Evolutionary conservation across 768 basidiomycete species (phyloP), one percentile per base, ranked within the genome.

Genomic region (Collybiopsis confluens): DNA sequence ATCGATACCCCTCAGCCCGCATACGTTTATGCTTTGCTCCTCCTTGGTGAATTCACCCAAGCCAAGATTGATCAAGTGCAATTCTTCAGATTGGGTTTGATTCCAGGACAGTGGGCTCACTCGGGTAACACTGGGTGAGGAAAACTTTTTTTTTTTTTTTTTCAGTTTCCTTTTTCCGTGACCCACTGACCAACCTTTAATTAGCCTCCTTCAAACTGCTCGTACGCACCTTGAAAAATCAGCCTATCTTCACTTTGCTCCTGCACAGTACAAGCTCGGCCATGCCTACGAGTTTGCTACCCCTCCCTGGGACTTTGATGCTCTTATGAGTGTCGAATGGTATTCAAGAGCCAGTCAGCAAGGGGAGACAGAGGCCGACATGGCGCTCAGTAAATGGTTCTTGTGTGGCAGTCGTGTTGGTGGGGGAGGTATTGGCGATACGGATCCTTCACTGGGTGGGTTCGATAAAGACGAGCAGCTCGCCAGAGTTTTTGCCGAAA

Each of bases 331-430:
- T 51, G 93, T 98, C 20, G 91, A 95, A 65, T 98, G 92, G 65
- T 98, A 98, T 68, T 77, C 75, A 7, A 73, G 89, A 11, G 92
- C 90, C 0, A 86, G 83, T 54, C 87, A 95, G 68, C 82, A 88
- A 55, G 90, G 91, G 30, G 92, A 97, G 67, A 76, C 80, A 21
- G 94, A 98, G 66, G 96, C 96, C 0, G 93, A 98, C 65, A 95
- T 98, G 93, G 95, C 93, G 2, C 78, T 98, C 50, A 86, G 83
- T 68, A 98, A 97, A 70, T 98, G 96, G 95, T 98, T 97, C 74
- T 71, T 98, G 45, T 95, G 93, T 64, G 95, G 95, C 1, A 68
- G 67, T 3, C 84, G 86, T 0, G 68, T 65, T 11, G 45, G 59
- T 20, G 55, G 56, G 8, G 35, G 26, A 23, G 73, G 74, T 10